A percentile compares a stretch with the other conserved stretches of the same genome.
Evolutionary conservation across 768 basidiomycete species (phyloP).

Genomic region (Fibroporia radiculosa): DNA sequence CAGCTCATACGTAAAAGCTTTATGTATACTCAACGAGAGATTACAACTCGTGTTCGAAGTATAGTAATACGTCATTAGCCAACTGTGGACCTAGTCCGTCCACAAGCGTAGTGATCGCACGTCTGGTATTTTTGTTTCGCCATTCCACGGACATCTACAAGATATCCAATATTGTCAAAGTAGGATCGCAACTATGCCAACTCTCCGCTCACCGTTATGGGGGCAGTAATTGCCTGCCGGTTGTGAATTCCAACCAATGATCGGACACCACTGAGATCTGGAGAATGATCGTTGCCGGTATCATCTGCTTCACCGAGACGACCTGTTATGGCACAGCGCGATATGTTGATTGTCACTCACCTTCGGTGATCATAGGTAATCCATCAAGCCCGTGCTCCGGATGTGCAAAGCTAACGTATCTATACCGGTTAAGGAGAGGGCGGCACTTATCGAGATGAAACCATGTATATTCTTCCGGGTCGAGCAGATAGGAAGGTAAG

Average conservation of each 20-base stretch:
- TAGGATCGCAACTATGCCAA: no score
- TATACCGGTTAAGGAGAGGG: slow-evolving; percentile 53
- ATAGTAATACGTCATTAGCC: slow-evolving; percentile 16
- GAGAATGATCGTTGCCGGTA: no score
- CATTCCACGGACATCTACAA: slow-evolving; percentile 10
- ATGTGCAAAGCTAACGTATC: slow-evolving; percentile 63
- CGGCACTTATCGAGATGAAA: slow-evolving; percentile 54
- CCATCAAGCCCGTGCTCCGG: slow-evolving; percentile 45
- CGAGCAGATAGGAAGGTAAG: slow-evolving; percentile 75
- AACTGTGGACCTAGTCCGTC: slow-evolving; percentile 19
- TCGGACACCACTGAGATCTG: neutral
- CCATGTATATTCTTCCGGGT: slow-evolving; percentile 82
- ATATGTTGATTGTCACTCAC: neutral
- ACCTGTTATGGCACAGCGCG: neutral
- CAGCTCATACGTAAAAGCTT: no score
- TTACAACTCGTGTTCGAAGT: slow-evolving; percentile 11
- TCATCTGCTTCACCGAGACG: neutral
- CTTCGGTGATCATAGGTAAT: slow-evolving; percentile 16
- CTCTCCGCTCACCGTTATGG: neutral
- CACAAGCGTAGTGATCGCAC: slow-evolving; percentile 13
- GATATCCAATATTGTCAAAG: no score
- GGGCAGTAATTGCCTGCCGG: neutral
- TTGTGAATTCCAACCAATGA: neutral
- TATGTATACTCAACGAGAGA: neutral
- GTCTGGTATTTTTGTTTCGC: slow-evolving; percentile 6